Evolutionary conservation across 306 rosid genomes (phyloP).

Genomic region (Styphnolobium japonicum): DNA sequence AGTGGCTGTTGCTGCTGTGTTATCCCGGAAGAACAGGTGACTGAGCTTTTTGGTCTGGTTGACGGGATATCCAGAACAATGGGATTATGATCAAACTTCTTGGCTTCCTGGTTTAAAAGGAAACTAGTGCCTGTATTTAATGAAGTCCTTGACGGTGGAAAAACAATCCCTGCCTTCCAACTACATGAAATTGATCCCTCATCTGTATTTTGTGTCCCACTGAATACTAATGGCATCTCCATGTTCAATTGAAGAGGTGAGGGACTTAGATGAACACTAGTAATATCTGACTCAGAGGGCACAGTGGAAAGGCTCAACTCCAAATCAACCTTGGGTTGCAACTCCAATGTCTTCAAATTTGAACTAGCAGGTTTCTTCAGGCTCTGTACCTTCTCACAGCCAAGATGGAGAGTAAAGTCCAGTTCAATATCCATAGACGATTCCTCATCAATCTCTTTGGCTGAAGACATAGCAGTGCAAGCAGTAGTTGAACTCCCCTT

Average conservation of each 20-base stretch:
- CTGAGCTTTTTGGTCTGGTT: constrained; percentile 59
- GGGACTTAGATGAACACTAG: constrained; percentile 39
- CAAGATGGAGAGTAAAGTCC: constrained; percentile 57
- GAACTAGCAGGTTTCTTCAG: constrained; percentile 36
- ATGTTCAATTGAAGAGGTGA: constrained; percentile 34
- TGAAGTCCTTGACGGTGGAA: constrained; percentile 29
- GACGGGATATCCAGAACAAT: constrained; percentile 42
- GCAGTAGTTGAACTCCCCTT: constrained; percentile 73
- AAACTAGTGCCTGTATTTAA: constrained; percentile 24
- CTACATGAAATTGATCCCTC: constrained; percentile 52
- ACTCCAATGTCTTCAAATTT: constrained; percentile 28
- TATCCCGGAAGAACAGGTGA: constrained; percentile 62
- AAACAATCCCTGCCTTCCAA: constrained; percentile 37
- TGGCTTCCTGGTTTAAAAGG: constrained; percentile 33
- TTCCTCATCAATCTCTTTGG: constrained; percentile 71
- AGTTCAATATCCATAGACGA: constrained; percentile 66
- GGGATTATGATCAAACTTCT: constrained; percentile 21
- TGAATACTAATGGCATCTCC: constrained; percentile 33
- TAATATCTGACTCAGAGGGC: constrained; percentile 55
- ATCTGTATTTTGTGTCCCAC: constrained; percentile 38
- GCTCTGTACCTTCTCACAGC: constrained; percentile 51
- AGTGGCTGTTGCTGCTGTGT: constrained; percentile 48
- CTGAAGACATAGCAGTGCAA: constrained; percentile 69
- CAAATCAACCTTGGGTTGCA: constrained; percentile 53
- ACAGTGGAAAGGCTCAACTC: constrained; percentile 68